Percentiles rank a stretch among this genome's conserved stretches.
These are phyloP conservation scores for Chamaecyparis obtusa DNA, from an alignment of 75 land plant genomes.

Conservation along the genomic window DNA sequence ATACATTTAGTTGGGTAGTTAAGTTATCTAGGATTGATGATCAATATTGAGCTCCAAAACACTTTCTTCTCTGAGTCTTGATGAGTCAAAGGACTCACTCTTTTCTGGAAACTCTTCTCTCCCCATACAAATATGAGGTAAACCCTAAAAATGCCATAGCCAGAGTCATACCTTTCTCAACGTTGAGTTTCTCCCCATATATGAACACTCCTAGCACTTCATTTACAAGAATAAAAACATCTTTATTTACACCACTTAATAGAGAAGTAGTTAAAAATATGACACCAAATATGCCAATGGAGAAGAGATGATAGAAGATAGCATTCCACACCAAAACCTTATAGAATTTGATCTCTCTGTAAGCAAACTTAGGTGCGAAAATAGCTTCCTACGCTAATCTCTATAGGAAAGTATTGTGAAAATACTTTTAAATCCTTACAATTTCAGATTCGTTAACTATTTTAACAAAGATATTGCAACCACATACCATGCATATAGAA, in stretches of 20 bases:
- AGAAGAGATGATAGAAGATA: conserved; percentile 13
- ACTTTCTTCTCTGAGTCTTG: no score
- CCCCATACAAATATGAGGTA: conserved; percentile 17
- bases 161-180: conserved; percentile 18
- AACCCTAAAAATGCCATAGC: conserved; percentile 24
- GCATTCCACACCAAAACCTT: conserved; percentile 13
- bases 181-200: conserved; percentile 25
- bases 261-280: conserved; percentile 19
- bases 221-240: conserved; percentile 16
- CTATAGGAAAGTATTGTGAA: no score
- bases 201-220: conserved; percentile 17
- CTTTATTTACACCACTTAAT: conserved; percentile 10
- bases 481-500: no score
- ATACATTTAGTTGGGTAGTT: no score
- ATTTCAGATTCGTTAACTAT: no score
- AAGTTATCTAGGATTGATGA: no score
- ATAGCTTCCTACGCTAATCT: no score
- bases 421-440: no score
- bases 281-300: conserved; percentile 16
- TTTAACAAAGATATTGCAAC: no score
- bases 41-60: no score
- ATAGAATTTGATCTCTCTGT: conserved; percentile 19
- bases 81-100: not conserved
- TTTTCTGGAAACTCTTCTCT: not conserved
- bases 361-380: no score